Evolutionary conservation across 2,329 filamentous ascomycete species (phyloP).

Genomic region (Dothideomycetes sp.): DNA sequence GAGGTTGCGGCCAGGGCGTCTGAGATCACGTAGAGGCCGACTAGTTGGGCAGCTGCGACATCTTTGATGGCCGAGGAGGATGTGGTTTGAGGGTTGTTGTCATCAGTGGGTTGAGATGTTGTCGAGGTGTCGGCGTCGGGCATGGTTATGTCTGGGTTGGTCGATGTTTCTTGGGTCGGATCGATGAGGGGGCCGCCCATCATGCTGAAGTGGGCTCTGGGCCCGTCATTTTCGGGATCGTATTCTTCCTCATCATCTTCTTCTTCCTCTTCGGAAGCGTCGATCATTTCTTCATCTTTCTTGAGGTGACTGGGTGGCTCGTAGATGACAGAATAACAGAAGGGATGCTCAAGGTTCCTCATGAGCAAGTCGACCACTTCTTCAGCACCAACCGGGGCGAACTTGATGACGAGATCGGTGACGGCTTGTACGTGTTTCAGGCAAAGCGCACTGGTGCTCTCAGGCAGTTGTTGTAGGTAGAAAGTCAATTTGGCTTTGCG

Average conservation of each 20-base stretch:
- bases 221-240: constrained; percentile 25
- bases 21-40: constrained; percentile 70
- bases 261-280: constrained; percentile 28
- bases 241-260: constrained; percentile 32
- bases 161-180: constrained; percentile 25
- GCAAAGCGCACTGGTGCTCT: constrained; percentile 61
- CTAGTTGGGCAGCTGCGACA: constrained; percentile 52
- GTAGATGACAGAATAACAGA: constrained; percentile 65
- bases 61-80: constrained; percentile 40
- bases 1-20: constrained; percentile 73
- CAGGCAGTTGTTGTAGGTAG: constrained; percentile 73
- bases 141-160: too few species aligned
- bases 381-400: constrained; percentile 74
- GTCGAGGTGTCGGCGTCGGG: background rate
- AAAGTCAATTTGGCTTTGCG: constrained; percentile 78
- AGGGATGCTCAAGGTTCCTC: constrained; percentile 68
- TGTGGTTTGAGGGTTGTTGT: constrained; percentile 23
- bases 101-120: background rate
- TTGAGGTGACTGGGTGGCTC: constrained; percentile 28
- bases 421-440: constrained; percentile 81
- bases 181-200: constrained; percentile 23
- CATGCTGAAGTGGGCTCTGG: constrained; percentile 12
- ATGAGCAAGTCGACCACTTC: constrained; percentile 88
- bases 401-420: constrained; percentile 79
- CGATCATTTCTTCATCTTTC: background rate